Percentiles rank a stretch among this genome's conserved stretches.
These are phyloP conservation scores for Chaetoscypha palmicola DNA, from an alignment of 2,329 filamentous ascomycete genomes.

Conservation along the genomic window DNA sequence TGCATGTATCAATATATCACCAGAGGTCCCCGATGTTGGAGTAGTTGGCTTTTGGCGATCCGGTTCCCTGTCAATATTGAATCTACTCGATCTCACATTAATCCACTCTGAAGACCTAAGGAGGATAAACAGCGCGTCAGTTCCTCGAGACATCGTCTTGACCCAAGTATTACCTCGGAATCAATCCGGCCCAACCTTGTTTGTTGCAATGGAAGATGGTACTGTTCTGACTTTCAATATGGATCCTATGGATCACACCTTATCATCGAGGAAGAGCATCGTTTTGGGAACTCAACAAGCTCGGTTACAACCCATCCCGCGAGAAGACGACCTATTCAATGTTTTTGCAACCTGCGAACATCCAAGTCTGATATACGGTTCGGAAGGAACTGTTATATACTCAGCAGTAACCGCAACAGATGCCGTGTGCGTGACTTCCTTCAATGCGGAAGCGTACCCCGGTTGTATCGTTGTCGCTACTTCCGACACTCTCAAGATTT, in stretches of 20 bases:
- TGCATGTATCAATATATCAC: slow-evolving; percentile 73
- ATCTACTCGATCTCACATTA: slow-evolving; percentile 57
- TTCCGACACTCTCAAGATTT: slow-evolving; percentile 67
- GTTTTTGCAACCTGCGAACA: slow-evolving; percentile 94
- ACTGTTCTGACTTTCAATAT: slow-evolving; percentile 80
- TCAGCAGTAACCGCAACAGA: slow-evolving; percentile 89
- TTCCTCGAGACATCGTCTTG: slow-evolving; percentile 76
- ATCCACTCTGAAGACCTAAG: slow-evolving; percentile 58
- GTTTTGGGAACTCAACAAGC: slow-evolving; percentile 82
- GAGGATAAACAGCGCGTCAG: slow-evolving; percentile 60
- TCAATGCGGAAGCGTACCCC: slow-evolving; percentile 76
- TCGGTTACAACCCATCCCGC: slow-evolving; percentile 69
- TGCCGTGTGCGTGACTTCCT: slow-evolving; percentile 72
- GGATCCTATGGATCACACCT: slow-evolving; percentile 48
- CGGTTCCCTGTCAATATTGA: slow-evolving; percentile 69
- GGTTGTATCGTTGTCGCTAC: slow-evolving; percentile 77
- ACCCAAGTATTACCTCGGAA: slow-evolving; percentile 65
- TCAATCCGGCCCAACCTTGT: slow-evolving; percentile 60
- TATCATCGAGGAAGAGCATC: slow-evolving; percentile 72
- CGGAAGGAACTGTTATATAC: slow-evolving; percentile 81
- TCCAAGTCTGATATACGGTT: slow-evolving; percentile 85
- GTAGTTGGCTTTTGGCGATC: slow-evolving; percentile 84
- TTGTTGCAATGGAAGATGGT: slow-evolving; percentile 88
- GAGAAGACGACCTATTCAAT: slow-evolving; percentile 60
- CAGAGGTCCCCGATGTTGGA: slow-evolving; percentile 55